Percentiles rank a stretch among this genome's conserved stretches.
Conservation (phyloP, 1,139 yeast genomes). For the Debaryomycetaceae sp. region DNA sequence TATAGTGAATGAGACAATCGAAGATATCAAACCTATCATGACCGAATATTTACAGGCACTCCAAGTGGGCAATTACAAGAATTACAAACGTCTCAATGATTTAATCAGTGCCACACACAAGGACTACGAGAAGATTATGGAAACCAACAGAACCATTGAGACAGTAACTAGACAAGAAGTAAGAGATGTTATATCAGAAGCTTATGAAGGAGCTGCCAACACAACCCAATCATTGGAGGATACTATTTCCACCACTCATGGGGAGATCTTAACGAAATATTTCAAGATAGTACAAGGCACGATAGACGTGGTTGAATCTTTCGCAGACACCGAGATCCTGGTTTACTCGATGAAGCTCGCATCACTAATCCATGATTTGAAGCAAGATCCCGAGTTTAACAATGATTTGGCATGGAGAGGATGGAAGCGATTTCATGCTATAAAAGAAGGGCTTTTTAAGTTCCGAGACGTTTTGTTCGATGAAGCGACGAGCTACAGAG, state of each 20-base stretch:
- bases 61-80: constrained; percentile 38
- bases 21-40: constrained; percentile 31
- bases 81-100: constrained; percentile 44
- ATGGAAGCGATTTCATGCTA: constrained; percentile 63
- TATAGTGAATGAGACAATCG: constrained; percentile 29
- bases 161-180: constrained; percentile 54
- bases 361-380: constrained; percentile 26
- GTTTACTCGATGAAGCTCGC: constrained; percentile 46
- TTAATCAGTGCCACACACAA: constrained; percentile 50
- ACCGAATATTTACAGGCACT: constrained; percentile 39
- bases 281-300: constrained; percentile 49
- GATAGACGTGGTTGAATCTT: constrained; percentile 65
- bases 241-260: constrained; percentile 33
- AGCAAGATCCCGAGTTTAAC: constrained; percentile 16
- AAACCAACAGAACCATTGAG: constrained; percentile 28
- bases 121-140: constrained; percentile 42
- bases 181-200: constrained; percentile 46
- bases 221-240: constrained; percentile 31
- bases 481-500: constrained; percentile 37
- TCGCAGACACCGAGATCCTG: constrained; percentile 61
- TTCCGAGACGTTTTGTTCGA: constrained; percentile 56
- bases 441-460: constrained; percentile 52
- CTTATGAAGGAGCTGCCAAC: constrained; percentile 34
- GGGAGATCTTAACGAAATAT: constrained; percentile 30
- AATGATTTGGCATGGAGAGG: constrained; percentile 52